phyloP scores from a whole-genome alignment of 192 early-diverging fungal species.

The Geranomyces variabilis region DNA sequence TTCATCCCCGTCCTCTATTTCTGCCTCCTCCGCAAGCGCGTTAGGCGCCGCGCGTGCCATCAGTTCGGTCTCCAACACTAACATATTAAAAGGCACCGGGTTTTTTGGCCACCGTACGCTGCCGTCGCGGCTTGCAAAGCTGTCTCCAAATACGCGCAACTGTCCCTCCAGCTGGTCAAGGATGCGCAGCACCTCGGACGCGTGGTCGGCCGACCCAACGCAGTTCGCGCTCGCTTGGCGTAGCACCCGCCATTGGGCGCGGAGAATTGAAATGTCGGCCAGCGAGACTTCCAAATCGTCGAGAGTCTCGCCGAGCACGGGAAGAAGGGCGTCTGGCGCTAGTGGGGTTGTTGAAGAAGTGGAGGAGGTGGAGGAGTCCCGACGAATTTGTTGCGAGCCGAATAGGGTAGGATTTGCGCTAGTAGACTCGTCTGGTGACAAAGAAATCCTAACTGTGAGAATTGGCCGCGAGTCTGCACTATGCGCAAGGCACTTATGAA shows the following conservation, averaged over 20 bases:
- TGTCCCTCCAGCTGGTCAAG: constrained; percentile 9
- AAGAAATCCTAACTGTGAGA: too few species aligned
- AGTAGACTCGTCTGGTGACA: background rate
- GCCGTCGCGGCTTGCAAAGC: constrained; percentile 9
- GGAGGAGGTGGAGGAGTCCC: constrained; percentile 13
- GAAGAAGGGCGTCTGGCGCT: constrained; percentile 21
- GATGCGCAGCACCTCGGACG: constrained; percentile 22
- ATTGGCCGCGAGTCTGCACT: too few species aligned
- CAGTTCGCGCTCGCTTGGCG: constrained; percentile 2
- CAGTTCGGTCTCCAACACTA: constrained; percentile 34
- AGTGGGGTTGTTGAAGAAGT: background rate
- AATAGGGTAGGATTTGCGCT: background rate
- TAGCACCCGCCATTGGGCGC: constrained; percentile 9
- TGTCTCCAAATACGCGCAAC: constrained; percentile 16
- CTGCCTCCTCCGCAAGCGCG: background rate
- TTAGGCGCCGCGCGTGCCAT: constrained; percentile 27
- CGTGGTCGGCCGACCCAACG: constrained; percentile 28
- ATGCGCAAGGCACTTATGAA: background rate
- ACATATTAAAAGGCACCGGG: constrained; percentile 37
- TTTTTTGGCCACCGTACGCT: constrained; percentile 24
- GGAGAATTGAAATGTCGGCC: constrained; percentile 3
- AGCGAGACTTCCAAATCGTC: constrained; percentile 30
- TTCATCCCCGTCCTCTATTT: background rate
- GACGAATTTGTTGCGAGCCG: background rate
- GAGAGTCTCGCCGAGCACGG: constrained; percentile 26